These are phyloP conservation scores for Apiotrichum mycotoxinovorans DNA, from an alignment of 1,284 basidiomycete species.

Conservation along the genomic window DNA sequence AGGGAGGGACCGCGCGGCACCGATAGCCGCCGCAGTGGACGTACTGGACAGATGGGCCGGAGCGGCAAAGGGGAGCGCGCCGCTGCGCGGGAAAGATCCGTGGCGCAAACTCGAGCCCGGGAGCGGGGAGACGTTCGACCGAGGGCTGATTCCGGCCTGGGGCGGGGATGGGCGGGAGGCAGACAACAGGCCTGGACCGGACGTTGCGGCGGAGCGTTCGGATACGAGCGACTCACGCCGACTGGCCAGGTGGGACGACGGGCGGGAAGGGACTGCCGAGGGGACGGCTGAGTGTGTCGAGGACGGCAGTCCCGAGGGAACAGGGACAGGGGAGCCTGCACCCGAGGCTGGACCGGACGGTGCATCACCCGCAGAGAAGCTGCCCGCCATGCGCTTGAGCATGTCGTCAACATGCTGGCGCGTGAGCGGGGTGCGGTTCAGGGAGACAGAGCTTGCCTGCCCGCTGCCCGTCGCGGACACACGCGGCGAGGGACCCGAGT, in stretches of 20 bases:
- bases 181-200: constrained; percentile 1
- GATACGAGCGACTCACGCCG: not conserved
- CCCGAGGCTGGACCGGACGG: too few relatives aligned
- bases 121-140: not conserved
- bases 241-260: not conserved
- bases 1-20: constrained; percentile 1
- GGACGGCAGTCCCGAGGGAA: not conserved
- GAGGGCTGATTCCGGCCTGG: not conserved
- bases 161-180: constrained; percentile 7
- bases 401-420: constrained; percentile 43
- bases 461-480: constrained; percentile 2
- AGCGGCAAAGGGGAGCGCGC: not conserved
- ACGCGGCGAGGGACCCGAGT: not conserved
- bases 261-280: not conserved
- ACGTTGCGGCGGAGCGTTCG: not conserved
- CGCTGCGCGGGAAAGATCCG: not conserved
- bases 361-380: constrained; percentile 11
- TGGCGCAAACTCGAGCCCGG: constrained; percentile 1
- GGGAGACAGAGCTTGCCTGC: constrained; percentile 3
- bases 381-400: constrained; percentile 43
- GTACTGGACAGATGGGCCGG: not conserved
- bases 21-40: too few relatives aligned
- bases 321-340: too few relatives aligned
- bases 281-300: not conserved
- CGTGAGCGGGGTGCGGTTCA: constrained; percentile 36